Conservation (phyloP, 2,329 filamentous ascomycete species). For the Chaetomium strumarium region DNA sequence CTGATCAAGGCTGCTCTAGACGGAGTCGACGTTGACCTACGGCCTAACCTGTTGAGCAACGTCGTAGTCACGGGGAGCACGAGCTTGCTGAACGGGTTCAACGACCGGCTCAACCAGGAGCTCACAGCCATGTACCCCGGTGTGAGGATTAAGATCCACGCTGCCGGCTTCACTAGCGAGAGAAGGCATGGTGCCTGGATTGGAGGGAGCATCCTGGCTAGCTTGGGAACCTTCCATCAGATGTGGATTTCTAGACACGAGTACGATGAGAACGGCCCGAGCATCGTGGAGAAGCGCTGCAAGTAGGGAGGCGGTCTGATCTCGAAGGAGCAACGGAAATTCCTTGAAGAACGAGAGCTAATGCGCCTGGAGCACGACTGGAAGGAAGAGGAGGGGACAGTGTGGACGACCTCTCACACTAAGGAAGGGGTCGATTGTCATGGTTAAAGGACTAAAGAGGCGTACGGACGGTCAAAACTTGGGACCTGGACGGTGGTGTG, state of each 20-base stretch:
- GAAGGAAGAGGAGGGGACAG: no score
- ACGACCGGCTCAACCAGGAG: conserved; percentile 82
- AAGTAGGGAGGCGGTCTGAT: conserved; percentile 48
- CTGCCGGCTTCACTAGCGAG: conserved; percentile 80
- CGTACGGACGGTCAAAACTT: background rate
- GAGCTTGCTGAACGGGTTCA: conserved; percentile 84
- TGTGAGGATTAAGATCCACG: conserved; percentile 80
- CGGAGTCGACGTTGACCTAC: conserved; percentile 82
- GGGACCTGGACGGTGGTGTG: background rate
- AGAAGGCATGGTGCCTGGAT: conserved; percentile 92
- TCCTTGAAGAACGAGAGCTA: background rate
- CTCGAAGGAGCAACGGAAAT: background rate
- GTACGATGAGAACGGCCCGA: conserved; percentile 88
- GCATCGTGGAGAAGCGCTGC: conserved; percentile 93
- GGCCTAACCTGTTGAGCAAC: conserved; percentile 76
- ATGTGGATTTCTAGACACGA: conserved; percentile 99
- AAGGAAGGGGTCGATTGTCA: background rate
- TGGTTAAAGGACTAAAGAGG: background rate
- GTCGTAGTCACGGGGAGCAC: conserved; percentile 89
- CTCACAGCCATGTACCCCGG: conserved; percentile 76
- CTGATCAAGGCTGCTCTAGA: conserved; percentile 72
- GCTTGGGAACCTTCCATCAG: conserved; percentile 95
- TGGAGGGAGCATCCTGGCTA: conserved; percentile 90
- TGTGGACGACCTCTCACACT: no score
- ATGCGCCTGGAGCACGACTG: no score